Conservation (phyloP, 2,329 filamentous ascomycete species). For the Dactylellina leptospora region DNA sequence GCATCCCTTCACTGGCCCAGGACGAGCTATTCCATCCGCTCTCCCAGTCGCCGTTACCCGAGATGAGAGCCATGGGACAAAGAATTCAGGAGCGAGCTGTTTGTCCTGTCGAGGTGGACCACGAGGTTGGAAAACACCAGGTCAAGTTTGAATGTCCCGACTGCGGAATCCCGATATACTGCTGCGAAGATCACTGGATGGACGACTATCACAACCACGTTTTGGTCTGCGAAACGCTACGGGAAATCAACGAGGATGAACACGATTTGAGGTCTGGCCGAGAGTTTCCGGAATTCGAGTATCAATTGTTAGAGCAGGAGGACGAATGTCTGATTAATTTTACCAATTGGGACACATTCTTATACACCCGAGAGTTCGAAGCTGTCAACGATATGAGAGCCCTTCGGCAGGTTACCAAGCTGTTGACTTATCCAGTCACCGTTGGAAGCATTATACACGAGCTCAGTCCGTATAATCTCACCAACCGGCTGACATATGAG, state of each 20-base stretch:
- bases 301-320: conserved; percentile 80
- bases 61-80: conserved; percentile 84
- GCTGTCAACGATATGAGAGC: conserved; percentile 90
- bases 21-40: conserved; percentile 95
- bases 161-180: conserved; percentile 92
- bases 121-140: conserved; percentile 75
- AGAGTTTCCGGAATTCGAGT: conserved; percentile 92
- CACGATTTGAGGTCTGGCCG: conserved; percentile 91
- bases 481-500: conserved; percentile 80
- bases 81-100: conserved; percentile 93
- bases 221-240: conserved; percentile 87
- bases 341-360: conserved; percentile 97
- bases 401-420: conserved; percentile 89
- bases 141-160: conserved; percentile 95
- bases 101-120: conserved; percentile 89
- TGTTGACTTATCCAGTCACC: conserved; percentile 93
- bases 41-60: conserved; percentile 84
- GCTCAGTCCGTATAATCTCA: conserved; percentile 87
- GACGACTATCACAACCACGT: conserved; percentile 94
- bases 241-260: conserved; percentile 97
- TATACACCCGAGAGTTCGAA: conserved; percentile 90
- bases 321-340: conserved; percentile 95
- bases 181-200: conserved; percentile 92
- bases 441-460: conserved; percentile 93
- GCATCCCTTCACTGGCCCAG: conserved; percentile 66